These are phyloP conservation scores for Rheum nobile DNA, from an alignment of 148 eudicot species.

Conservation along the genomic window DNA sequence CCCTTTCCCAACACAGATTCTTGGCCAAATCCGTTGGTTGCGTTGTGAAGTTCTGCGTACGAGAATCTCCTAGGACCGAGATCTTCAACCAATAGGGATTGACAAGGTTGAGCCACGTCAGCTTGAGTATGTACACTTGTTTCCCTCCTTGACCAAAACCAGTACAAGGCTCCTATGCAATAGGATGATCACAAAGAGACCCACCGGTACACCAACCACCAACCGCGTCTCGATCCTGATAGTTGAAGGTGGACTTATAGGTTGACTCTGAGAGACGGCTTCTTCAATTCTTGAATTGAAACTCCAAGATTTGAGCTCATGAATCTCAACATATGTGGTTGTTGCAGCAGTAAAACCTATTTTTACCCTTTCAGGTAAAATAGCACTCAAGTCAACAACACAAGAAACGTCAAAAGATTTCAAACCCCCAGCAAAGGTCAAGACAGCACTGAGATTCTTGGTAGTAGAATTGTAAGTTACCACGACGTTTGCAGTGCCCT, in stretches of 20 bases:
- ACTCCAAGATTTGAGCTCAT: constrained; percentile 27
- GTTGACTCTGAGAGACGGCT: neutral
- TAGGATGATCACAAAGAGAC: constrained; percentile 13
- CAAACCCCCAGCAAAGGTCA: constrained; percentile 22
- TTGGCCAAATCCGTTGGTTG: constrained; percentile 15
- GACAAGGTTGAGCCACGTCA: neutral
- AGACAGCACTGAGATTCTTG: constrained; percentile 26
- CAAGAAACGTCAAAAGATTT: constrained; percentile 23
- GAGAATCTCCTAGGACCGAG: constrained; percentile 22
- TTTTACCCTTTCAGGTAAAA: constrained; percentile 35
- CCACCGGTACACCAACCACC: constrained; percentile 10
- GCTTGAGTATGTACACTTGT: neutral
- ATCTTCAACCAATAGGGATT: constrained; percentile 15
- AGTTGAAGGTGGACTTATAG: neutral
- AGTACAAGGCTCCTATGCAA: neutral
- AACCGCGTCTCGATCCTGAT: neutral
- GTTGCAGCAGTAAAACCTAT: constrained; percentile 52
- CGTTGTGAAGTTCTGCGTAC: constrained; percentile 6
- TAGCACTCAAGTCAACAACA: constrained; percentile 24
- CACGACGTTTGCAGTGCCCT: constrained; percentile 32
- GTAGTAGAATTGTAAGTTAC: constrained; percentile 30
- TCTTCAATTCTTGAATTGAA: constrained; percentile 26
- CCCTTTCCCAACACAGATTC: constrained; percentile 20
- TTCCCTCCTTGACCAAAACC: neutral
- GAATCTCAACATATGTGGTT: constrained; percentile 16